Evolutionary conservation across 2,329 filamentous ascomycete species (phyloP).

Genomic region (Aspergillus hortae): DNA sequence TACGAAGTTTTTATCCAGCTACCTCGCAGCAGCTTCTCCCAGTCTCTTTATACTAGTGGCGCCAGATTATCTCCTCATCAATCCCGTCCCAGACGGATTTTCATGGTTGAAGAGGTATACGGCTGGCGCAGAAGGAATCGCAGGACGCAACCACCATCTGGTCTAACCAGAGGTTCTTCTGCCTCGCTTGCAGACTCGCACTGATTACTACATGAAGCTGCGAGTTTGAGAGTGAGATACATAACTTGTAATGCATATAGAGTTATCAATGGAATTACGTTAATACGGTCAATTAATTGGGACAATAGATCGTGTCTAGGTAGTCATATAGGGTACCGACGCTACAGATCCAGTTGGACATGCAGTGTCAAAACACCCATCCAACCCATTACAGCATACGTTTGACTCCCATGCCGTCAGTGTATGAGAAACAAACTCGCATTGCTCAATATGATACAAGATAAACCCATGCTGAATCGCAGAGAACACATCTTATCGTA

Average conservation of each 20-base stretch:
- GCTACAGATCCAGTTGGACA: neutral
- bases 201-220: slow-evolving; percentile 32
- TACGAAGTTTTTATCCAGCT: neutral
- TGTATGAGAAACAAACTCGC: neutral
- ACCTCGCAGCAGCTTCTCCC: neutral
- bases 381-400: neutral
- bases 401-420: neutral
- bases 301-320: no score
- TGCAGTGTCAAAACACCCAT: neutral
- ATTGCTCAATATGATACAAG: slow-evolving; percentile 5
- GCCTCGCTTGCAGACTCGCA: slow-evolving; percentile 42
- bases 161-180: slow-evolving; percentile 20
- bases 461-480: neutral
- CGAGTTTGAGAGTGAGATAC: slow-evolving; percentile 43
- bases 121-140: slow-evolving; percentile 77
- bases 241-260: slow-evolving; percentile 11
- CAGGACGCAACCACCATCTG: slow-evolving; percentile 15
- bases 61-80: slow-evolving; percentile 85
- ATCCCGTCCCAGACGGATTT: slow-evolving; percentile 29
- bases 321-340: neutral
- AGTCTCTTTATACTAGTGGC: slow-evolving; percentile 28
- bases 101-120: slow-evolving; percentile 84
- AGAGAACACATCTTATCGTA: slow-evolving; percentile 7
- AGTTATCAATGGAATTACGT: no score
- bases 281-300: no score